Conservation (phyloP, 139 green algal species). For the Closterium sp. region DNA sequence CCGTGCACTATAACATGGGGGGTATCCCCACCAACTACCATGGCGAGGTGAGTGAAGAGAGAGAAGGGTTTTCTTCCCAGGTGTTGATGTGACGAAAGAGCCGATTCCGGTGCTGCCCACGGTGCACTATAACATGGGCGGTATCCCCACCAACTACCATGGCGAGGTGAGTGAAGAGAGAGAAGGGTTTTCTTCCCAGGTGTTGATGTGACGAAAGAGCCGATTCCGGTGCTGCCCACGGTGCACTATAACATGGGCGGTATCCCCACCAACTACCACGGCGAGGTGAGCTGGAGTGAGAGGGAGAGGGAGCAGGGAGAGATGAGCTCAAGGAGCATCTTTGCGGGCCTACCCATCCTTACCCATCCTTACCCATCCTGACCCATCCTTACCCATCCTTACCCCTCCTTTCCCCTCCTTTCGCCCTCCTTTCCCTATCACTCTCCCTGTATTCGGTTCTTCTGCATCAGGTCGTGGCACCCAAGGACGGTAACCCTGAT, state of each 20-base stretch:
- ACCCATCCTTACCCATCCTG: background rate
- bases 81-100: conserved; percentile 95
- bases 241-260: conserved; percentile 98
- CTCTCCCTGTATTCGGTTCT: background rate
- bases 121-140: conserved; percentile 99
- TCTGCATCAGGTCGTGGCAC: conserved; percentile 57
- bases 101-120: conserved; percentile 96
- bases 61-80: conserved; percentile 93
- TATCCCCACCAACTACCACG: too few species aligned
- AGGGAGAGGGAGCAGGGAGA: too few species aligned
- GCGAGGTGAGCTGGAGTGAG: conserved; percentile 51
- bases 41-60: conserved; percentile 62
- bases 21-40: conserved; percentile 96
- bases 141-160: conserved; percentile 94
- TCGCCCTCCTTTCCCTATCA: background rate
- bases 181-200: conserved; percentile 98
- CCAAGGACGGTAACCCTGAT: conserved; percentile 70
- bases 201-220: conserved; percentile 94
- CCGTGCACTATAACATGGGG: conserved; percentile 99
- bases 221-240: too few species aligned
- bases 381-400: too few species aligned
- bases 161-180: conserved; percentile 60
- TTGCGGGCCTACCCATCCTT: conserved; percentile 59
- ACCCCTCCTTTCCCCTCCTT: background rate
- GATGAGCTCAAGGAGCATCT: conserved; percentile 94